Base-by-base conservation (phyloP, 108 stramenopile species). In the Nitzschia sp. region DNA sequence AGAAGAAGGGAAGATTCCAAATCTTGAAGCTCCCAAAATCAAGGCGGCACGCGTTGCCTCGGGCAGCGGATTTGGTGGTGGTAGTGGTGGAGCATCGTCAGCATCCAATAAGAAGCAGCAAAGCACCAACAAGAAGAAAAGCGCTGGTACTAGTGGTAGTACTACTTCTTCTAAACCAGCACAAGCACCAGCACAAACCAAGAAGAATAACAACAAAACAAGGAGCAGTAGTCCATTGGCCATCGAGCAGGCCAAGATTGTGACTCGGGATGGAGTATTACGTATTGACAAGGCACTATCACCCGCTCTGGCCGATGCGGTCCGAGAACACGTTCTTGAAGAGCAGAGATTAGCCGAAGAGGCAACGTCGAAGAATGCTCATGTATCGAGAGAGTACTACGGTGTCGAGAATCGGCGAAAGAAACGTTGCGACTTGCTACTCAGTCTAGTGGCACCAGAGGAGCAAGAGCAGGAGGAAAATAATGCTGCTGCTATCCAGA, bases 351-450 rank as follows among this genome's bases (percentile, higher is more conserved):
- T 75, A 17, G 83, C 72, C 0, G 63, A 75, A 26, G 36, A 31
- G 17, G 73, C 26, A 27, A 78, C 76, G 2, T 45, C 46, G 16
- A 52, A 46, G 16, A 23, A 79, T 56, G 19, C 45, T 5, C 26
- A 19, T 21, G 16, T 58, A 11, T 72, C 71, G 0, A 36, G 30
- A 6, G 36, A 22, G 0, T 78, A 62, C 53, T 84, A 84, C 57
- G 79, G 83, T 27, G 77, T 80, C 13, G 83, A 84, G 68, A 63
- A 84, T 50, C 23, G 36, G 19, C 45, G 83, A n/a, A 68, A 62
- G 27, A 50, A 61, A 41, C 66, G 83, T 29, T 78, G 74, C 34
- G 83, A 84, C 67, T 53, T 84, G 46, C 77, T 65, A 17, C 45
- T 84, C 32, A 78, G 77, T 76, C 52, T 84, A 38, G 21, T 19